Conservation (phyloP, 2,329 filamentous ascomycete species). For the Aspergillus intermedius region DNA sequence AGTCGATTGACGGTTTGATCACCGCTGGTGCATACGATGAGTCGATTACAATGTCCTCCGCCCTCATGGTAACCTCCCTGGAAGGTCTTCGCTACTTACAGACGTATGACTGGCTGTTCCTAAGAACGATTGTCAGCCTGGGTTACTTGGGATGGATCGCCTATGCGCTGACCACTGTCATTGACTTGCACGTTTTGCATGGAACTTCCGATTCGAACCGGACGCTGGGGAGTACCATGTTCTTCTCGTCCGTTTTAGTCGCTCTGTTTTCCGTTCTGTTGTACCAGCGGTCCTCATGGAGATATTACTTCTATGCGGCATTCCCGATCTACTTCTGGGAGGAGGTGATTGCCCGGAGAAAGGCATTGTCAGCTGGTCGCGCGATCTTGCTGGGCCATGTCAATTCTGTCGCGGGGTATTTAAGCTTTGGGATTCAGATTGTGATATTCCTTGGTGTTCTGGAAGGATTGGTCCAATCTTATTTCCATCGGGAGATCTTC, state of each 20-base stretch:
- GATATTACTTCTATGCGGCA: conserved; percentile 86
- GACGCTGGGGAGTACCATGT: conserved; percentile 51
- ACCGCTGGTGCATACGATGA: conserved; percentile 60
- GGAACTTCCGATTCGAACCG: conserved; percentile 60
- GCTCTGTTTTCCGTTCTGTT: conserved; percentile 72
- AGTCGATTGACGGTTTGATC: conserved; percentile 63
- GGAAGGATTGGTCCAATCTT: conserved; percentile 77
- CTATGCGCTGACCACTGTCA: conserved; percentile 80
- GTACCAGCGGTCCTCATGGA: conserved; percentile 68
- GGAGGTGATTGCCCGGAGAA: conserved; percentile 74
- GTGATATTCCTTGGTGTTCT: conserved; percentile 67
- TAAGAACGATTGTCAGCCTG: conserved; percentile 77
- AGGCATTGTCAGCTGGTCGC: conserved; percentile 61
- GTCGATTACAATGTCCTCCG: conserved; percentile 71
- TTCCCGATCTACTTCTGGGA: conserved; percentile 97
- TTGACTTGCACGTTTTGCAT: conserved; percentile 80
- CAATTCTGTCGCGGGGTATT: conserved; percentile 51
- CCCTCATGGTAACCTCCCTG: conserved; percentile 68
- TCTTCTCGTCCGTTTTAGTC: conserved; percentile 71
- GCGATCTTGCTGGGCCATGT: conserved; percentile 64
- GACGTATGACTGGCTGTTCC: conserved; percentile 97
- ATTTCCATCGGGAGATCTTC: conserved; percentile 83
- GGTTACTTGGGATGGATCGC: conserved; percentile 96
- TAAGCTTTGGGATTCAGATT: conserved; percentile 58
- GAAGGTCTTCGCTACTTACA: conserved; percentile 88